Base-by-base conservation (phyloP, 2,329 filamentous ascomycete species). In the Chaetoscypha palmicola region DNA sequence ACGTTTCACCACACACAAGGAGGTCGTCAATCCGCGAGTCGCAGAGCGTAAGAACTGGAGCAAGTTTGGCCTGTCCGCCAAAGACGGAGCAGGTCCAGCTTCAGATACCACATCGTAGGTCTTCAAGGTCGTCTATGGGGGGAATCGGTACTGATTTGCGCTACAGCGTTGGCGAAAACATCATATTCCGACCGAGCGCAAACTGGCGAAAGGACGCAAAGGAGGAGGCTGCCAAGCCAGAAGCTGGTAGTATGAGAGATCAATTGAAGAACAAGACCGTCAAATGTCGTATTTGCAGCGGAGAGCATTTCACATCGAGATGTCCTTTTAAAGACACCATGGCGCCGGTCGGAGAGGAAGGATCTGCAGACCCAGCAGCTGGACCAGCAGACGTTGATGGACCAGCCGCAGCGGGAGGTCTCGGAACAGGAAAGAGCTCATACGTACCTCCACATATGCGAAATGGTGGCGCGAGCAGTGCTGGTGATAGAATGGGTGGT, bases 241-340 rank as follows among this genome's bases (percentile, higher is more conserved):
- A 86, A 67, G 81, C 83, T 60, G 79, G 84, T 69, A 75, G 74
- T 60, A 77, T 84, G 71, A 86, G 86, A 71, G 79, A 83, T 64
- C 83, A 86, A 72, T 76, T 97, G 62, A 94, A 92, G 79, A 90
- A 96, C 73, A 95, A 96, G 80, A 94, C 96, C 74, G 94, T 98
- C 76, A 97, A 97, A 79, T 98, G 92, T 71, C 86, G 92, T 77
- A 97, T 98, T 66, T 98, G 92, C 73, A 86, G 83, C 65, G 92
- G 91, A 64, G 92, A 98, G 75, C 92, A 98, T 80, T 98, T 97
- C 76, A 98, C 92, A 32, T 91, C 91, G 57, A 84, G 92, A 67
- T 98, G 92, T 80, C 92, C 92, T 26, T 98, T 95, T 83, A 98
- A 97, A 76, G 92, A 97, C 66, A 98, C 91, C 59, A 96, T 98